Evolutionary conservation across 257 asterid species (phyloP).

Genomic region (Primulina eburnea): DNA sequence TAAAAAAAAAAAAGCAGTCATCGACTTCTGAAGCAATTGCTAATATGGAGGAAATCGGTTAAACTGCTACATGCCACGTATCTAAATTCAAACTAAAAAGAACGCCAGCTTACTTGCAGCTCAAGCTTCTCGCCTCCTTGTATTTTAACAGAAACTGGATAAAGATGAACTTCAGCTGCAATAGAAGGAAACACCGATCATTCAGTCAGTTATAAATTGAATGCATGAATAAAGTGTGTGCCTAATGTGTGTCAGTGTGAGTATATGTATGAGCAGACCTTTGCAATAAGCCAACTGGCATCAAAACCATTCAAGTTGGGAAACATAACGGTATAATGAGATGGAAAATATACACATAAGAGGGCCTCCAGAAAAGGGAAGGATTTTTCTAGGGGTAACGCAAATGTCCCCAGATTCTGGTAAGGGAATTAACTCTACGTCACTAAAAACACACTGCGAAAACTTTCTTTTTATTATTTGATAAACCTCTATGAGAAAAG

Average conservation of each 20-base stretch:
- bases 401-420: not conserved
- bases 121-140: conserved; percentile 88
- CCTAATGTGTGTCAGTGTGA: not conserved
- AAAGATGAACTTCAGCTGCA: conserved; percentile 78
- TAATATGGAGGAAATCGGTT: conserved; percentile 16
- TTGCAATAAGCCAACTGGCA: not conserved
- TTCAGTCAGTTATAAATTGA: not conserved
- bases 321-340: not conserved
- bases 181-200: conserved; percentile 11
- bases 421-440: not conserved
- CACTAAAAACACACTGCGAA: not conserved
- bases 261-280: not conserved
- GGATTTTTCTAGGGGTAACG: not conserved
- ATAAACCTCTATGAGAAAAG: not conserved
- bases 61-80: conserved; percentile 9
- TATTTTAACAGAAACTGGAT: conserved; percentile 83
- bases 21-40: conserved; percentile 9
- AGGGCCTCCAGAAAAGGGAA: not conserved
- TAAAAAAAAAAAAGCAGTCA: not conserved
- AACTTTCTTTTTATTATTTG: too few species aligned
- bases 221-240: not conserved
- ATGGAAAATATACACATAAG: not conserved
- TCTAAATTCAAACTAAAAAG: not conserved
- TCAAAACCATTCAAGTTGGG: not conserved
- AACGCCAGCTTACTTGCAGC: conserved; percentile 59